Evolutionary conservation across 805 yeast species (phyloP).

Genomic region (Wickerhamiella lipophila): DNA sequence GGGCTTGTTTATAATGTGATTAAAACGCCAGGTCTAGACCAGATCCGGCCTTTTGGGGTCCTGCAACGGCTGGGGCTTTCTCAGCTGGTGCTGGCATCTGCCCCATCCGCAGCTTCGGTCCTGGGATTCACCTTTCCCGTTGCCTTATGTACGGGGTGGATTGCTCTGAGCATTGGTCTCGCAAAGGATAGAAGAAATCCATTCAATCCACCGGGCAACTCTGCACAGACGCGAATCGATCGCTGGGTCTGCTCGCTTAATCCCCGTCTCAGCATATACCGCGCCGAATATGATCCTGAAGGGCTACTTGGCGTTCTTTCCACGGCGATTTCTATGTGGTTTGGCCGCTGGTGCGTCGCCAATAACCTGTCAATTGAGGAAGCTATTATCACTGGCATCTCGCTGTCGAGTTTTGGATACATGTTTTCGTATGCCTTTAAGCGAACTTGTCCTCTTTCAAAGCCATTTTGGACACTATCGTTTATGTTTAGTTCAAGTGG

Average conservation of each 20-base stretch:
- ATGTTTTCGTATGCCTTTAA: conserved; percentile 25
- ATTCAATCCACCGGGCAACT: conserved; percentile 20
- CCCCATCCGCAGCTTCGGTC: conserved; percentile 12
- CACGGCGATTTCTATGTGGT: conserved; percentile 30
- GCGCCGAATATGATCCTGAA: conserved; percentile 28
- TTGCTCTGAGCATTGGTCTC: conserved; percentile 19
- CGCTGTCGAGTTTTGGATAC: conserved; percentile 23
- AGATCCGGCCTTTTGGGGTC: conserved; percentile 23
- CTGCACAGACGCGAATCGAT: conserved; percentile 29
- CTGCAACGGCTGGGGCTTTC: conserved; percentile 25
- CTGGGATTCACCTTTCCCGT: conserved; percentile 19
- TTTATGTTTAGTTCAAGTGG: conserved; percentile 28
- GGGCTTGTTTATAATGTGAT: conserved; percentile 24
- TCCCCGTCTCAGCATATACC: conserved; percentile 16
- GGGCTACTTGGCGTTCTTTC: conserved; percentile 29
- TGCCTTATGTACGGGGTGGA: conserved; percentile 24
- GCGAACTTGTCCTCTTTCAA: conserved; percentile 26
- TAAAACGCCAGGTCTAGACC: conserved; percentile 8
- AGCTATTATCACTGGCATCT: conserved; percentile 22
- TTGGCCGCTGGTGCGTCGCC: conserved; percentile 27
- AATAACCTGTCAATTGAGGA: conserved; percentile 20
- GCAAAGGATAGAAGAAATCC: conserved; percentile 24
- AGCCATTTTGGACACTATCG: conserved; percentile 31
- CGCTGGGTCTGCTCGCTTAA: conserved; percentile 15
- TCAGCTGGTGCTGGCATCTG: conserved; percentile 18